Base-by-base conservation (phyloP, 306 rosid genomes). In the Pyrus bretschneideri region DNA sequence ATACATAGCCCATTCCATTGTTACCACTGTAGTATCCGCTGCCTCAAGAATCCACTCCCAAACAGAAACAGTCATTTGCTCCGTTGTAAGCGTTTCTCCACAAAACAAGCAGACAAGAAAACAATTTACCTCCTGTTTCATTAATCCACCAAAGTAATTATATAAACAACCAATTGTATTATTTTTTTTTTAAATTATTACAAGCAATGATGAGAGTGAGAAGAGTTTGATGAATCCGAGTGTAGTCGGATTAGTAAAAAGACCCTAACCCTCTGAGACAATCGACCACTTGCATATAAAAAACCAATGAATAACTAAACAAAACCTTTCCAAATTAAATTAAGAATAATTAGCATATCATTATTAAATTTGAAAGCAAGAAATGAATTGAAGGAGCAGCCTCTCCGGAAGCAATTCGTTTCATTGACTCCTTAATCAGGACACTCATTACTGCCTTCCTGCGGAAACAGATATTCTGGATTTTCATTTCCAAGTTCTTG, bases 21-120 rank as follows among this genome's bases (percentile, higher is more conserved):
- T 86, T 27, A 91, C 92, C 61, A 89, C 57, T 29, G 91, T 90
- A 45, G 98, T 93, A 74, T 93, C 98, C 0, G 96, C 76, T 60
- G 90, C 71, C 85, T 91, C 97, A 38, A 93, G 75, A 72, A 93
- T 90, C n/a, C 84, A 70, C 87, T 93, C 97, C 98, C 97, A 93
- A 0, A 91, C 49, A 78, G 90, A 73, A 86, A 84, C 87, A 13
- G 59, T 1, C 30, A 90, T 73, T 78, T 93, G 88, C 13, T 87
- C 87, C 78, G 85, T 86, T 0, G 76, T 85, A 3, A 91, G 83
- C 54, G 83, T 80, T 83, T 88, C 92, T 69, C 88, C 93, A 6
- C 90, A 72, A 18, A 90, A 70, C 67, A 91, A 77, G 84, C 85
- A 80, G 61, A 88, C 92, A 18, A 84, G 9, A 21, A 71, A 91